Conservation (phyloP, 2,329 filamentous ascomycete species). For the Penicillium aurantiogriseum region DNA sequence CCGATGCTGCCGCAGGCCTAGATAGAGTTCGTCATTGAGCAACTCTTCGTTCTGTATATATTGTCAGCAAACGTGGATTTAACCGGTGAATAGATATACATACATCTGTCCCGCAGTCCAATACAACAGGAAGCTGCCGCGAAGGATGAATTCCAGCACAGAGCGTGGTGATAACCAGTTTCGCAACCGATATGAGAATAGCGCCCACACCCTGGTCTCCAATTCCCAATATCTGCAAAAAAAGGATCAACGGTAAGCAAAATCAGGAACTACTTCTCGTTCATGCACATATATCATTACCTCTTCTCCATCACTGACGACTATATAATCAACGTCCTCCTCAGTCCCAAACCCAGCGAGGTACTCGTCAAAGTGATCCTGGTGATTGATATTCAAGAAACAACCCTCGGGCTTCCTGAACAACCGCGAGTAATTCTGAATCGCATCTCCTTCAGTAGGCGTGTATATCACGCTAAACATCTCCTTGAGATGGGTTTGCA, state of each 20-base stretch:
- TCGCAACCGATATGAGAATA: conserved; percentile 80
- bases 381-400: conserved; percentile 71
- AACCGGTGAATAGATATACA: background rate
- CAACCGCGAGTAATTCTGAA: conserved; percentile 75
- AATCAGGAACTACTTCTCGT: too few relatives aligned
- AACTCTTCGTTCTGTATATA: conserved; percentile 62
- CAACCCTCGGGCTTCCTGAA: conserved; percentile 79
- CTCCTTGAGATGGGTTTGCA: conserved; percentile 75
- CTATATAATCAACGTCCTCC: conserved; percentile 83
- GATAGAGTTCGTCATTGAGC: conserved; percentile 73
- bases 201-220: conserved; percentile 86
- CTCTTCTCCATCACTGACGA: conserved; percentile 70
- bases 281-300: conserved; percentile 16
- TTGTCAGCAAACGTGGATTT: background rate
- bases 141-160: conserved; percentile 85
- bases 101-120: conserved; percentile 80
- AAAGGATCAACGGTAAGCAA: conserved; percentile 41
- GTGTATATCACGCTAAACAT: conserved; percentile 93
- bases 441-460: conserved; percentile 84
- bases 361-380: conserved; percentile 63
- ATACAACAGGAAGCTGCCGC: conserved; percentile 72
- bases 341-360: conserved; percentile 66
- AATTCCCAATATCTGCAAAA: conserved; percentile 72
- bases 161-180: conserved; percentile 76
- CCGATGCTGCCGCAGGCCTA: conserved; percentile 68